A percentile compares a stretch with the other conserved stretches of the same genome.
Evolutionary conservation across 1,139 yeast species (phyloP).

Genomic region (Lodderomyces orthopsilosis): DNA sequence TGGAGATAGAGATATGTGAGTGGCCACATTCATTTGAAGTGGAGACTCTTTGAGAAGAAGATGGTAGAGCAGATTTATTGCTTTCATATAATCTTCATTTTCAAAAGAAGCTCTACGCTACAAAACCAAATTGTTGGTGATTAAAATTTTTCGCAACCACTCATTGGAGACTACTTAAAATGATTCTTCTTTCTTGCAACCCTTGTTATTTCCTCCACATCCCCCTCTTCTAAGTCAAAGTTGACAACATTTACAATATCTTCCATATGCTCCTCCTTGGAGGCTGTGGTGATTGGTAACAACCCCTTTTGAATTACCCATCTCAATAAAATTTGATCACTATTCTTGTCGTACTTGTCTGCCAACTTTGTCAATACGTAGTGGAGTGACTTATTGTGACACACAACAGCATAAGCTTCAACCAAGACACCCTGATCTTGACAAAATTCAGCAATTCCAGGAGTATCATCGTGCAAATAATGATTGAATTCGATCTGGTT

Average conservation of each 20-base stretch:
- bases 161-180: not conserved
- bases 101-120: too few species aligned
- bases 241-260: constrained; percentile 37
- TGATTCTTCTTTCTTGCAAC: constrained; percentile 21
- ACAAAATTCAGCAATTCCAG: constrained; percentile 58
- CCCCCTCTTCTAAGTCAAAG: constrained; percentile 17
- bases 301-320: constrained; percentile 30
- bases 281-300: constrained; percentile 67
- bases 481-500: constrained; percentile 73
- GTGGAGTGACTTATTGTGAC: constrained; percentile 39
- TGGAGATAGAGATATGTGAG: too few species aligned
- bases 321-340: constrained; percentile 32
- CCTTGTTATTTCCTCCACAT: constrained; percentile 23
- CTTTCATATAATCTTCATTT: too few species aligned
- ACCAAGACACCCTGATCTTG: constrained; percentile 51
- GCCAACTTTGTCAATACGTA: constrained; percentile 22
- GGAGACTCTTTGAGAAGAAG: too few species aligned
- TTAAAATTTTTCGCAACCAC: too few species aligned
- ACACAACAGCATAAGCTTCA: constrained; percentile 70
- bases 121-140: too few species aligned
- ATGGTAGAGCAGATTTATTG: too few species aligned
- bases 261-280: constrained; percentile 52
- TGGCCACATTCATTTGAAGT: too few species aligned
- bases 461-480: constrained; percentile 67
- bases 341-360: constrained; percentile 28